Conservation (phyloP, 1,139 yeast species). For the Suhomyces anneliseae region DNA sequence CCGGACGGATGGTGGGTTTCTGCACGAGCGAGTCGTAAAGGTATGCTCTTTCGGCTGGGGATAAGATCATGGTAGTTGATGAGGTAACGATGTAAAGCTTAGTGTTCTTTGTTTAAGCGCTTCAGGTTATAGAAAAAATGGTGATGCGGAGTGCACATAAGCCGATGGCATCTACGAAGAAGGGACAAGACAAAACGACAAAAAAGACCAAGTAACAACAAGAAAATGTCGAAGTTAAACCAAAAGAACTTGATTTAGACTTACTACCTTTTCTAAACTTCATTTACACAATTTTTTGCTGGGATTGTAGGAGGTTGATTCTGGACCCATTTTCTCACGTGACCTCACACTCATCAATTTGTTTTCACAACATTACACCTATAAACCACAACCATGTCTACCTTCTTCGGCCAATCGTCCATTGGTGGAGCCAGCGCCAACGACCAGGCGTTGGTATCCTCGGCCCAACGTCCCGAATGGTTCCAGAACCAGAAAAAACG, state of each 20-base stretch:
- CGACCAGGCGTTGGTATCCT: constrained; percentile 2
- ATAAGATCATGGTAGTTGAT: constrained; percentile 52
- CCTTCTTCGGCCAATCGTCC: constrained; percentile 9
- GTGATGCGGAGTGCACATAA: too few relatives aligned
- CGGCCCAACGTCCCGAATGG: constrained; percentile 44
- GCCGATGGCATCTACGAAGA: too few relatives aligned
- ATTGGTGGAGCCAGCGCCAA: constrained; percentile 1
- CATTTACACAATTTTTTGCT: too few relatives aligned
- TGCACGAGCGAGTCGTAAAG: constrained; percentile 68
- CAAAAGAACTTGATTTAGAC: too few relatives aligned
- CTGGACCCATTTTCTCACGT: not conserved
- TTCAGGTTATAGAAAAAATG: too few relatives aligned
- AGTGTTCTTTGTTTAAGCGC: too few relatives aligned
- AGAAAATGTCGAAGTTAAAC: too few relatives aligned
- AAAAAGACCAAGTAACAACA: too few relatives aligned
- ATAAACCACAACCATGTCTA: constrained; percentile 6
- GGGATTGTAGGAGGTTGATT: too few relatives aligned
- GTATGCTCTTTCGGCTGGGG: constrained; percentile 85
- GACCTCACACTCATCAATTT: not conserved
- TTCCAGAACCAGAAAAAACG: constrained; percentile 56
- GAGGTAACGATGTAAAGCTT: too few relatives aligned
- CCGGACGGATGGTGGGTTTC: constrained; percentile 73
- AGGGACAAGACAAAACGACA: too few relatives aligned
- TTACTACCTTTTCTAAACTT: too few relatives aligned
- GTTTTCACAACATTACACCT: not conserved